Evolutionary conservation across 768 basidiomycete species (phyloP), one percentile per base, ranked within the genome.

Genomic region (Tylopilus intermedius): DNA sequence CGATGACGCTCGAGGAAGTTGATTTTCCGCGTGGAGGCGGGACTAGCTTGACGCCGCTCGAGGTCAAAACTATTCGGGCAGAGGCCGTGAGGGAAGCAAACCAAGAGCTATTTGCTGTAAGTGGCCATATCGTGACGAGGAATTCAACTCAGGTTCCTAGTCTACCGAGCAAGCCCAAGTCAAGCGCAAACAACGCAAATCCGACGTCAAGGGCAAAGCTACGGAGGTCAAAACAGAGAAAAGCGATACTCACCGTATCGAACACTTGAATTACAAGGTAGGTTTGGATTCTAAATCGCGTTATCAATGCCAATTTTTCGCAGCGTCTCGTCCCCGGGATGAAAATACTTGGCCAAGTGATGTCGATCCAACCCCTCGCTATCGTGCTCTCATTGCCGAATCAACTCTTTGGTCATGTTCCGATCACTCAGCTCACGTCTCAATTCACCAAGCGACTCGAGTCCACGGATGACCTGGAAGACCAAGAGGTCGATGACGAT

Each of bases 21-120:
- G 92, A 94, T 69, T 99, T 98, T 71, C 94, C 94, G 52, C 84
- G 95, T 60, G 96, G 95, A 26, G 95, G 95, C 26, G 95, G 95
- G 48, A 89, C 92, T 1, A 79, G 75, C 30, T 79, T 95, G 60
- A 96, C 94, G 18, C 86, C 93, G 30, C 72, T 91, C 7, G 94
- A 99, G 68, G 85, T 93, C 49, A 94, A 94, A 70, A 74, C 84
- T 49, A 81, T 91, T 33, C 81, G 86, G 47, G 83, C 87, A 22
- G 95, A 98, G 67, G 95, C 84, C 5, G 73, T 81, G 8, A 83
- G 83, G 64, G 94, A 96, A 67, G 93, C 90, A 0, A 81, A 94
- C 62, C 79, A 80, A 32, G 90, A 93, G 57, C 71, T 92, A 3
- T 88, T 91, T 63, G 70, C 80, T 71, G 88, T 85, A 55, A 45